Evolutionary conservation across 2,329 filamentous ascomycete genomes (phyloP), one percentile per base, ranked within the genome.

Genomic region (Aureobasidium leucospermi): DNA sequence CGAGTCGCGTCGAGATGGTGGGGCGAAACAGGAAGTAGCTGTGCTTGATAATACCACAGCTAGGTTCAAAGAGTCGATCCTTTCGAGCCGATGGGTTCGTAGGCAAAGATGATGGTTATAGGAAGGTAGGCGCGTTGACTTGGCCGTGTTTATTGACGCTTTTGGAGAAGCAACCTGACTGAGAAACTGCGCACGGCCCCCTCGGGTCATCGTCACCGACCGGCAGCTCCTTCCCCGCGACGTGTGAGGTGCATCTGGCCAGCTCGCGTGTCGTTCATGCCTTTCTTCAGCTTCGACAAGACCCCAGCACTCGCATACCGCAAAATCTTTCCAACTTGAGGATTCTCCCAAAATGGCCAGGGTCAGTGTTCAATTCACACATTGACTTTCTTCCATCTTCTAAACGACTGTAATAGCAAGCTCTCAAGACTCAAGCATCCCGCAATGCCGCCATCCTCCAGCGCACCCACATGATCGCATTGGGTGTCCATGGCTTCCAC

Each of bases 381-480:
- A 9, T 10, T 46, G 9, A 10, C 16, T 23, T 5, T 6, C 11
- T 28, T 43, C 61, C 41, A 19, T 32, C 8, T 23, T 10, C 52
- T 56, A 38, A 56, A 34, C 39, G 36, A 28, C 7, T 16, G 2
- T 19, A 58, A 58, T 64, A 80, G 77, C 79, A 79, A 79, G 76
- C 78, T 59, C 75, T 76, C 63, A 81, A 80, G 65, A 79, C 81
- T 43, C 81, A 86, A 59, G 94, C 94, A 60, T 88, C 87, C 66
- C 84, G 87, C 75, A 97, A 97, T 74, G 79, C 83, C 48, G 78
- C 84, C 36, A 80, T 88, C 45, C 85, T 99, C 48, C 89, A 87
- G 70, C 89, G 85, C 69, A 89, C 94, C 29, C 93, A 96, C 73
- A 78, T 89, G 59, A 87, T 88, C 63, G 86, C 90, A 47, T 78